phyloP scores from a whole-genome alignment of 2,329 filamentous ascomycete genomes.

The Epichloe bromicola region DNA sequence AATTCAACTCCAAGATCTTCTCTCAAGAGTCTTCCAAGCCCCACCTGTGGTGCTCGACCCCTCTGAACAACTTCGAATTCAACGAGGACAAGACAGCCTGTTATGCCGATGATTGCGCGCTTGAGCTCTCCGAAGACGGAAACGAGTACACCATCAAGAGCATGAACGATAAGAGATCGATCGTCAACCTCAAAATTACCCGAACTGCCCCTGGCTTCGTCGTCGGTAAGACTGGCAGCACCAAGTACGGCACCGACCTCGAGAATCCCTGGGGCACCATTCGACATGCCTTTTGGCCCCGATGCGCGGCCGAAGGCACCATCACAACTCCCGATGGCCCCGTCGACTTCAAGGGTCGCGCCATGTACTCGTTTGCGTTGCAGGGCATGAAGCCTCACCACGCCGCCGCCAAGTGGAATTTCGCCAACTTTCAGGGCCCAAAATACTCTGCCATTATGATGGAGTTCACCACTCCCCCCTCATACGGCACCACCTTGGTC shows the following conservation, averaged over 20 bases:
- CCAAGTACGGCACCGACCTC: conserved; percentile 75
- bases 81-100: conserved; percentile 73
- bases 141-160: conserved; percentile 82
- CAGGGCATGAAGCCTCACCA: conserved; percentile 99
- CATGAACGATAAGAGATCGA: conserved; percentile 61
- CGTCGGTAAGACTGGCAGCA: conserved; percentile 71
- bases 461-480: conserved; percentile 86
- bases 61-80: conserved; percentile 67
- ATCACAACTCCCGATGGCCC: conserved; percentile 73
- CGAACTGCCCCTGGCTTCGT: conserved; percentile 69
- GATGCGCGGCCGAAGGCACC: conserved; percentile 67
- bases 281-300: conserved; percentile 89
- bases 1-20: conserved; percentile 93
- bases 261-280: conserved; percentile 82
- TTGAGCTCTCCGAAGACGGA: conserved; percentile 79
- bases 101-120: conserved; percentile 71
- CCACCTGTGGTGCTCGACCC: conserved; percentile 72
- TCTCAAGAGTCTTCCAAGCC: conserved; percentile 59
- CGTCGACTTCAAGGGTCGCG: conserved; percentile 69
- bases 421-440: conserved; percentile 79
- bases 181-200: conserved; percentile 78
- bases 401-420: conserved; percentile 85
- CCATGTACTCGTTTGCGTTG: conserved; percentile 69
- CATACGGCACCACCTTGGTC: conserved; percentile 77
- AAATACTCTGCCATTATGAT: conserved; percentile 83